Evolutionary conservation across 208 protist species (phyloP), one percentile per base, ranked within the genome.

Genomic region (Leishmania lainsoni): DNA sequence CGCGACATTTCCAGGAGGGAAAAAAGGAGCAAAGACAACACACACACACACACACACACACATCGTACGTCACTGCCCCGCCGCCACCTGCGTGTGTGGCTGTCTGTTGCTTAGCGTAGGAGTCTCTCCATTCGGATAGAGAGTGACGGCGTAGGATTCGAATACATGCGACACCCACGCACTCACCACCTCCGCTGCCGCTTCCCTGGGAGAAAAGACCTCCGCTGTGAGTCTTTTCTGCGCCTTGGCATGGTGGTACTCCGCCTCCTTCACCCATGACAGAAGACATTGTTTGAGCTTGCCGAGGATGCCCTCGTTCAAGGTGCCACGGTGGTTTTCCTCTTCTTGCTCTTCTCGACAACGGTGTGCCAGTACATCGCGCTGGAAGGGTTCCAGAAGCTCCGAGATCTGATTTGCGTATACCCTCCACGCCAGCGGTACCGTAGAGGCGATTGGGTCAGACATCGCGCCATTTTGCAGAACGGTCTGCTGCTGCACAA

Each of bases 111-210:
- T 5, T 52, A 26, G 45, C 49, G n/a, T 65, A 9, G 6, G 26
- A 39, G 9, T 76, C n/a, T 49, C 14, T 66, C 42, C 65, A 48
- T 17, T 51, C n/a, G 56, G 52, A 39, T 79, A 79, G 48, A 79
- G 63, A 45, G 48, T 65, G 35, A 58, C 63, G 48, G 70, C 63
- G 77, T 69, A 70, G 17, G 48, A 51, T 45, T 80, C 77, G 42
- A 74, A 77, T 42, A 79, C 35, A 32, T 80, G 77, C 3, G 72
- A 54, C 22, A 85, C 48, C 82, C 77, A 85, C 35, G 29, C 77
- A 56, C 32, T 17, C 73, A 85, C 77, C 72, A 81, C 8, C 22
- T 70, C 72, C 3, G 29, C 35, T 10, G 75, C 26, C 29, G 61
- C 3, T 14, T 32, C 54, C 2, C 54, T 20, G 26, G 56, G 32